These are phyloP conservation scores for Colletotrichum spaethianum DNA, from an alignment of 2,329 filamentous ascomycete genomes.

Conservation along the genomic window DNA sequence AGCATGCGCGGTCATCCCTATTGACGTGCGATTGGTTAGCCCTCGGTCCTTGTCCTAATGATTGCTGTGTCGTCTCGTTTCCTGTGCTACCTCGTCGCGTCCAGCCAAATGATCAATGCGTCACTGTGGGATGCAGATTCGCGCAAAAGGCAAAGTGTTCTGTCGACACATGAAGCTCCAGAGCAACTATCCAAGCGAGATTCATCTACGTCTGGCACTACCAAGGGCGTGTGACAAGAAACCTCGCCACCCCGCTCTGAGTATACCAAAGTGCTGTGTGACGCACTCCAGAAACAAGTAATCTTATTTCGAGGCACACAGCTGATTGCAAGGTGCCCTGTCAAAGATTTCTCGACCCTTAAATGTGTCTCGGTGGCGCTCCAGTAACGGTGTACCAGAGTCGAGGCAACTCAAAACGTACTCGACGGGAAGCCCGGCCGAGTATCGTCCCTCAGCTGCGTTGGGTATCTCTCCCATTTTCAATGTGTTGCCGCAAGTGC, in stretches of 20 bases:
- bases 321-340: conserved; percentile 15
- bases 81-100: not conserved
- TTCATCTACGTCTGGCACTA: not conserved
- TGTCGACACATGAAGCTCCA: not conserved
- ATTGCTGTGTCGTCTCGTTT: no score
- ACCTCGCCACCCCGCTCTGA: conserved; percentile 8
- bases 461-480: not conserved
- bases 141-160: not conserved
- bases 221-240: conserved; percentile 10
- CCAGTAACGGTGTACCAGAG: not conserved
- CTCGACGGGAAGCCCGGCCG: not conserved
- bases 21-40: not conserved
- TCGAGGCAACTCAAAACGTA: not conserved
- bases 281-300: conserved; percentile 33
- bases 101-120: not conserved
- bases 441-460: not conserved
- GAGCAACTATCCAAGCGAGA: not conserved
- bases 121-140: not conserved
- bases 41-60: not conserved
- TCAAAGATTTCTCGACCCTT: not conserved
- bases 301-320: conserved; percentile 35
- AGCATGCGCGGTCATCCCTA: not conserved
- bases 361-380: not conserved
- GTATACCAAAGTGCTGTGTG: conserved; percentile 1
- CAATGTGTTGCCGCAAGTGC: conserved; percentile 17